Base-by-base conservation (phyloP, 805 yeast genomes). In the Cyberlindnera samutprakarnensis region DNA sequence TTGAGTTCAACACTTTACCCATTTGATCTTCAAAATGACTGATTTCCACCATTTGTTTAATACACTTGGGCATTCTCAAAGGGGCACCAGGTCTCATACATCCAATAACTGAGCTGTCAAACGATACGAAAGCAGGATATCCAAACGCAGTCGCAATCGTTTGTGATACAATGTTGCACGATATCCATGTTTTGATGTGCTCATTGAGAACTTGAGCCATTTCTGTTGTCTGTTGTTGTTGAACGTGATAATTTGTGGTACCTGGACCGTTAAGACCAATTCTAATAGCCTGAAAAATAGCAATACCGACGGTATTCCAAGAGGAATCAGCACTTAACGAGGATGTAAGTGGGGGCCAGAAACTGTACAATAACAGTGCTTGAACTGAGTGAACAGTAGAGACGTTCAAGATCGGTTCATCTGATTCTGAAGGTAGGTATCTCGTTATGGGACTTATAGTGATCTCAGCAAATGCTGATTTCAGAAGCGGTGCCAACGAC, bases 271-370 rank as follows among this genome's bases (percentile, higher is more conserved):
- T 95, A 18, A 92, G 63, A 0, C 98, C 97, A 12, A 90, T 82
- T 33, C 96, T 63, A 21, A 88, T 80, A 0, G 96, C 97, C 51
- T 86, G 95, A 56, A 84, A 85, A 46, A 87, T 66, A 5, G 97
- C 97, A 28, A 85, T 78, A 0, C 96, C 97, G 15, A 86, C 79
- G 1, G 96, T 85, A 52, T 83, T 85, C 95, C 96, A 90, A 4
- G 95, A 81, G 7, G 95, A 81, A 52, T 92, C 97, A 0, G 97
- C 95, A 56, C 94, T 83, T 28, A 92, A 66, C 0, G 96, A 87
- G 1, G 97, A 86, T 0, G 96, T 85, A 23, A 88, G 68, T 4
- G 96, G 96, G 1, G 97, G 97, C 98, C 97, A 90, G 53, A 80
- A 75, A 0, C 96, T 80, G 56, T 83, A 86, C 2, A 90, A 61